Evolutionary conservation across 2,329 filamentous ascomycete species (phyloP), one percentile per base, ranked within the genome.

Genomic region (Diplodia scrobiculata): DNA sequence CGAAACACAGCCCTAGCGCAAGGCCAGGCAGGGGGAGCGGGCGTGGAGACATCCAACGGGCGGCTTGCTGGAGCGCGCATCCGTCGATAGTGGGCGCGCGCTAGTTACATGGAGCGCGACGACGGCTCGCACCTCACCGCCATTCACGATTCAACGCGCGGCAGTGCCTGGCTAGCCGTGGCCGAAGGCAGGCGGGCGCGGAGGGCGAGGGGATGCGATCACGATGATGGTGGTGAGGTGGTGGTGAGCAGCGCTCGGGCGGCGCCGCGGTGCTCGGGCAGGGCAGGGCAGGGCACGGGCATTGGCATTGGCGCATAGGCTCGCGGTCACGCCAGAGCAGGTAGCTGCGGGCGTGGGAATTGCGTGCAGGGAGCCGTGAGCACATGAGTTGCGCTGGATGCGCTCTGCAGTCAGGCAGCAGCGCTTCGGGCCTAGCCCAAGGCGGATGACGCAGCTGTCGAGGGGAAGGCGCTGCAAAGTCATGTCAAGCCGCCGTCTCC

Each of bases 341-440:
- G 7, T 10, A 3, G 41, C 58, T 62, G 58, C 58, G 58, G 58
- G 58, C 58, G 54, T 60, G 7, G 58, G 17, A 50, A 62, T 62
- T 62, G 60, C 60, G 60, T 21, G 60, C 60, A 63, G 47, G 47
- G 47, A 34, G 32, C 25, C 14, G 47, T 21, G 60, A 63, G 60
- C 60, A 63, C 60, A 63, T 63, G 60, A 51, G 60, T 53, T 51
- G 60, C 47, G 47, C 32, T 63, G 29, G 60, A 29, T 53, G 60
- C 60, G 60, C 32, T 32, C n/a, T 13, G 17, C 27, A 27, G 58
- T 62, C 58, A 62, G 58, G 58, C 58, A 48, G 58, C 58, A 62
- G 58, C 41, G 58, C 27, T 50, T 59, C 32, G 41, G 58, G 45
- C 47, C 58, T 62, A 62, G 58, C 58, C 58, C 58, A 50, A 32